Evolutionary conservation across 352 stramenopile species (phyloP).

Genomic region (Globisporangium paroecandrum): DNA sequence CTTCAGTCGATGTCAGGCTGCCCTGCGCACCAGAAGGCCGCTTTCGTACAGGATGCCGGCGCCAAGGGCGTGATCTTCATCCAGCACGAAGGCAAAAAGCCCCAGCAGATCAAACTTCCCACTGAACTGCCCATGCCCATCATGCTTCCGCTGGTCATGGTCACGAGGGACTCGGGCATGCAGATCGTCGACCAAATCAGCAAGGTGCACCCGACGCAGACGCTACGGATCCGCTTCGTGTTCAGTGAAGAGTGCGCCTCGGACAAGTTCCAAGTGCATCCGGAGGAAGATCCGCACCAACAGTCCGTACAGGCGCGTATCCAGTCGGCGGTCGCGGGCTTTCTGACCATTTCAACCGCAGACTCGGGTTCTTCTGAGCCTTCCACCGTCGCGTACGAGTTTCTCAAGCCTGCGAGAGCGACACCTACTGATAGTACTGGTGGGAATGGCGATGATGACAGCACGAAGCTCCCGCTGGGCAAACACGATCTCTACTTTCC

Average conservation of each 20-base stretch:
- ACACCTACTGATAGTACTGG: not conserved
- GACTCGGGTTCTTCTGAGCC: slow-evolving; percentile 31
- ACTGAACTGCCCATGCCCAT: slow-evolving; percentile 42
- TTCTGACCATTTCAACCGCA: slow-evolving; percentile 50
- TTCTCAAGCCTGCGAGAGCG: slow-evolving; percentile 11
- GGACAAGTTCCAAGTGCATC: slow-evolving; percentile 46
- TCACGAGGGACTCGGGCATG: slow-evolving; percentile 55
- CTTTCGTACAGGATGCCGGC: slow-evolving; percentile 50
- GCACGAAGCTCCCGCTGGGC: slow-evolving; percentile 36
- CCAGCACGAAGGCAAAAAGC: slow-evolving; percentile 50
- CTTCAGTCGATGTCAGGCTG: slow-evolving; percentile 43
- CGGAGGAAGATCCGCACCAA: slow-evolving; percentile 32
- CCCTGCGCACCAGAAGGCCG: slow-evolving; percentile 63
- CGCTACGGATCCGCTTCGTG: slow-evolving; percentile 47
- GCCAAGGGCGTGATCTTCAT: slow-evolving; percentile 63
- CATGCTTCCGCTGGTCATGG: slow-evolving; percentile 57
- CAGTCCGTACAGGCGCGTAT: slow-evolving; percentile 38
- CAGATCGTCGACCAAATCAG: slow-evolving; percentile 40
- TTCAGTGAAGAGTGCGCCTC: slow-evolving; percentile 44
- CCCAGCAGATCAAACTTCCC: slow-evolving; percentile 44
- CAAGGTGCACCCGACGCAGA: slow-evolving; percentile 25
- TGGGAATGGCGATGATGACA: not conserved
- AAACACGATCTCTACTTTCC: slow-evolving; percentile 37
- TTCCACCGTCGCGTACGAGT: slow-evolving; percentile 37
- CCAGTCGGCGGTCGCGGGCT: slow-evolving; percentile 41